Base-by-base conservation (phyloP, 805 yeast genomes). In the Candida manassasensis region DNA sequence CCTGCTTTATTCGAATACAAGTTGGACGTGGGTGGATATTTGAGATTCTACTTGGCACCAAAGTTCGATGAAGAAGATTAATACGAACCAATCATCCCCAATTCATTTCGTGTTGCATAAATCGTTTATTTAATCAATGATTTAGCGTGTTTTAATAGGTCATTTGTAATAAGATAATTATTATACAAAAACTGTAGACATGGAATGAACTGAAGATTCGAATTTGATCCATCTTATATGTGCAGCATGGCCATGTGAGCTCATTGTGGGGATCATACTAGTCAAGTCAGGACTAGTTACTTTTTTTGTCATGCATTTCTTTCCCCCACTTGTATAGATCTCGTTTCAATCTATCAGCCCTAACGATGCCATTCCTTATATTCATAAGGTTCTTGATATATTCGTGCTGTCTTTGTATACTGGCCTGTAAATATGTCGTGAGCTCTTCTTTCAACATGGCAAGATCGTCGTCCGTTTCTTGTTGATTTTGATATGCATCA, bases 11-110 rank as follows among this genome's bases (percentile, higher is more conserved):
- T 93, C 55, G 97, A 90, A 67, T 93, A 82, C 68, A 83, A 82
- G 63, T 71, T 93, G 56, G 81, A 87, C 43, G 70, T 61, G 21
- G 84, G 90, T 61, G 98, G 98, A 36, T 85, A 86, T 64, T 71
- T 93, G 60, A 82, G 96, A 60, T 93, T 84, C 77, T 93, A 85
- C 76, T 75, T 93, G 61, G 98, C 98, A 50, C 98, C 98, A 41
- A 90, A 93, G 74, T 87, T 93, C 59, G 96, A 84, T 47, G 97
- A 89, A 45, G 95, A 85, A 45, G 93, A 84, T 46, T 77, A 67
- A 55, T 19, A 6, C 6, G 22, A 6, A 7, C 12, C n/a, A n/a
- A 7, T n/a, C 12, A 24, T 24, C 12, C 27, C 27, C 7, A 24
- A 11, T 24, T 24, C 27, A 24, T 19, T 24, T 24, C 27, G 12